phyloP scores from a whole-genome alignment of 805 yeast species.

The Sungouiozyma intestinalis region DNA sequence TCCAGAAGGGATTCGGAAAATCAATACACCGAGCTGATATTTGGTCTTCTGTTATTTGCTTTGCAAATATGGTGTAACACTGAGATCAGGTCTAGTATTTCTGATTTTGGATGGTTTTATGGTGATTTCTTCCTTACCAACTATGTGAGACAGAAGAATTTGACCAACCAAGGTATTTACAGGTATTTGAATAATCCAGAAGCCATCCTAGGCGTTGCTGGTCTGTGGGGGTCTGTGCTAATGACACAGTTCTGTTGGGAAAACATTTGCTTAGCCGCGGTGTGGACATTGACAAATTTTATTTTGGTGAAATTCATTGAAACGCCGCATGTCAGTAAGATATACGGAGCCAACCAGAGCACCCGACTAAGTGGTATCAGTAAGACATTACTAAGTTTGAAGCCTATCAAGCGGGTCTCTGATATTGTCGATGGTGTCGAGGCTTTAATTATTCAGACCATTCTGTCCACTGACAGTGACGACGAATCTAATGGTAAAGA shows the following conservation, averaged over 20 bases:
- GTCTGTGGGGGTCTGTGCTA: conserved; percentile 63
- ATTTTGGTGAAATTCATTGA: conserved; percentile 65
- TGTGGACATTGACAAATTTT: conserved; percentile 60
- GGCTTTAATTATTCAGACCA: conserved; percentile 11
- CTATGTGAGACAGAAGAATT: conserved; percentile 35
- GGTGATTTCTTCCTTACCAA: conserved; percentile 72
- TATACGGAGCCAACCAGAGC: conserved; percentile 53
- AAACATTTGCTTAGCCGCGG: conserved; percentile 41
- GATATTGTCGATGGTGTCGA: conserved; percentile 35
- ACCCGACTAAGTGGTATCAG: conserved; percentile 43
- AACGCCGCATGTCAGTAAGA: conserved; percentile 63
- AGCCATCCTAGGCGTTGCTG: conserved; percentile 65
- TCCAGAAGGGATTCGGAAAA: conserved; percentile 8
- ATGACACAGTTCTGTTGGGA: conserved; percentile 43
- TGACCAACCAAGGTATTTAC: conserved; percentile 72
- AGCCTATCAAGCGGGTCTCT: conserved; percentile 28
- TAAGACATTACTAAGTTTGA: conserved; percentile 29
- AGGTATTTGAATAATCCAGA: conserved; percentile 78
- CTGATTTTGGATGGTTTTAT: conserved; percentile 83
- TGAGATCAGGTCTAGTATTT: conserved; percentile 60
- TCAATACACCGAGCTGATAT: conserved; percentile 30
- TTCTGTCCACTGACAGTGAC: conserved; percentile 1
- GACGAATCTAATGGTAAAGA: not conserved
- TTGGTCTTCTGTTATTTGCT: conserved; percentile 45
- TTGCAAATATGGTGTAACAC: conserved; percentile 61